A percentile compares a stretch with the other conserved stretches of the same genome.
These are phyloP conservation scores for Cryomyces antarcticus DNA, from an alignment of 495 filamentous ascomycete genomes.

Conservation along the genomic window DNA sequence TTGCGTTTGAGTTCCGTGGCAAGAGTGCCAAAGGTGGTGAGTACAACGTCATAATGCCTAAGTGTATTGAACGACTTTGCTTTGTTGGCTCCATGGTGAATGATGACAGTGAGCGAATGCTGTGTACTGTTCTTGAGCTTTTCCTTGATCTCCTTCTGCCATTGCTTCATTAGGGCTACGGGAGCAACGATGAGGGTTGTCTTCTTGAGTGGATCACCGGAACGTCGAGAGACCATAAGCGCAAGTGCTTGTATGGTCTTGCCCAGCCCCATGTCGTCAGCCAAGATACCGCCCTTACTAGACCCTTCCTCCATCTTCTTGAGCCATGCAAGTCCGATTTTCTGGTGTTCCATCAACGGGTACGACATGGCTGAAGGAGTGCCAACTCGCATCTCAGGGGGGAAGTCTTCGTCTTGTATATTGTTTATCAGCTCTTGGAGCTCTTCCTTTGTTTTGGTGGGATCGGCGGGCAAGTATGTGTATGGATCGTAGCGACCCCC, in stretches of 20 bases:
- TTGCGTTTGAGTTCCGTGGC: slow-evolving; percentile 43
- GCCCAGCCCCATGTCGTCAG: slow-evolving; percentile 88
- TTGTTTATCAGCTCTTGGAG: slow-evolving; percentile 18
- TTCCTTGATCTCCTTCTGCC: slow-evolving; percentile 63
- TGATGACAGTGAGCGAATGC: slow-evolving; percentile 40
- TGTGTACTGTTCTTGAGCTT: slow-evolving; percentile 37
- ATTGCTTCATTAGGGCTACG: slow-evolving; percentile 72
- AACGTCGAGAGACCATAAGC: slow-evolving; percentile 54
- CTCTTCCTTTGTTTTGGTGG: slow-evolving; percentile 9
- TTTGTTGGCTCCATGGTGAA: slow-evolving; percentile 41
- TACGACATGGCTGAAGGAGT: slow-evolving; percentile 55
- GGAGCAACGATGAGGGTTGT: slow-evolving; percentile 80
- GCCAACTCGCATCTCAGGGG: slow-evolving; percentile 12
- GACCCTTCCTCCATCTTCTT: slow-evolving; percentile 56
- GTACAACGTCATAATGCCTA: slow-evolving; percentile 54
- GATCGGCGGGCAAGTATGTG: slow-evolving; percentile 1
- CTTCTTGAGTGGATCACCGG: slow-evolving; percentile 40
- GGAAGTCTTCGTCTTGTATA: slow-evolving; percentile 17
- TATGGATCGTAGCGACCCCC: slow-evolving; percentile 1
- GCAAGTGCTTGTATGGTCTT: slow-evolving; percentile 86
- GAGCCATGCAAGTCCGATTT: slow-evolving; percentile 67
- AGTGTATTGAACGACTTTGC: slow-evolving; percentile 39
- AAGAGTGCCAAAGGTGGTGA: slow-evolving; percentile 79
- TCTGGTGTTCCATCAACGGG: slow-evolving; percentile 62
- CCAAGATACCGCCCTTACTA: slow-evolving; percentile 69